Conservation (phyloP, 306 rosid species). For the Malus sylvestris region DNA sequence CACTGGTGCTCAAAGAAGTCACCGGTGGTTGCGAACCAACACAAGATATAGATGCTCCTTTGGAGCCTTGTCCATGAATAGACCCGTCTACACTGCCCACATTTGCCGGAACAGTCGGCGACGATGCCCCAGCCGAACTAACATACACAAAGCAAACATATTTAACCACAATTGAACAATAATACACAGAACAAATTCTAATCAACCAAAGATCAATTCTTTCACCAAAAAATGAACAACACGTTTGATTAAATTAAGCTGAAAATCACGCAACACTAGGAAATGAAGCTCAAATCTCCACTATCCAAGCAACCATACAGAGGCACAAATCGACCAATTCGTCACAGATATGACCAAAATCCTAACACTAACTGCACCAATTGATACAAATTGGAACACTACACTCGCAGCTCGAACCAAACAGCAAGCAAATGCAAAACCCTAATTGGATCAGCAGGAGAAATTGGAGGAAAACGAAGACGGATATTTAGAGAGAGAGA, state of each 20-base stretch:
- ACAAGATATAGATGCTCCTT: constrained; percentile 88
- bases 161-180: not conserved
- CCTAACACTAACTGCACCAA: not conserved
- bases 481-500: not conserved
- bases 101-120: constrained; percentile 76
- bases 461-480: constrained; percentile 18
- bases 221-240: not conserved
- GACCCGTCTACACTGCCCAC: constrained; percentile 93
- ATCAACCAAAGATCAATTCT: not conserved
- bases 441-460: constrained; percentile 15
- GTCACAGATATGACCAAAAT: constrained; percentile 2
- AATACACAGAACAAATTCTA: not conserved
- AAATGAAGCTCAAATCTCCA: not conserved
- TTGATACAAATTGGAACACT: not conserved
- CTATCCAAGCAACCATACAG: not conserved
- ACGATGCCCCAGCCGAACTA: constrained; percentile 99
- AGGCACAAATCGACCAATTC: constrained; percentile 1
- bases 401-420: constrained; percentile 5
- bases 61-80: constrained; percentile 79
- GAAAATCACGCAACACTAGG: not conserved
- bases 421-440: constrained; percentile 23
- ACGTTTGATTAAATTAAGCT: not conserved
- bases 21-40: constrained; percentile 91
- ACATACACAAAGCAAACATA: constrained; percentile 14
- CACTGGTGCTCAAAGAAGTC: constrained; percentile 82